Evolutionary conservation across 106 monocot species (phyloP), one percentile per base, ranked within the genome.

Genomic region (Narthecium ossifragum): DNA sequence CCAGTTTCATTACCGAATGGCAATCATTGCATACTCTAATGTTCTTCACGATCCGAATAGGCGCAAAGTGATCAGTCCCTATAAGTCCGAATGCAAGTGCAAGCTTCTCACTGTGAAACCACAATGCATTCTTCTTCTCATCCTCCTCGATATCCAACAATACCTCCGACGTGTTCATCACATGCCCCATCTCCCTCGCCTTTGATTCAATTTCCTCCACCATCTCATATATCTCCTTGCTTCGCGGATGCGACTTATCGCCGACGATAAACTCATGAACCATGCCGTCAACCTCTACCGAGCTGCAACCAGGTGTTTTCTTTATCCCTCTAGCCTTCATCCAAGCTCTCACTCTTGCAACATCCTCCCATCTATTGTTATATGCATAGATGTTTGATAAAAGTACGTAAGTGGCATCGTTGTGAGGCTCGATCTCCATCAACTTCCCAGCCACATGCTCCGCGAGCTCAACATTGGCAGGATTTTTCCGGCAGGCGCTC

Each of bases 191-290:
- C 15, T 24, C 24, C 26, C 26, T 24, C 2, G 26, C 59, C 20
- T 24, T 21, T 8, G 5, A 24, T 5, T 23, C 39, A 15, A 60
- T 60, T 40, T 60, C 59, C 38, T 60, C 59, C 40, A 60, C 5
- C 59, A 41, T 41, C 40, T 11, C n/a, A 41, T 39, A 26, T 5
- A 60, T 60, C 9, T 41, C 23, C 4, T 14, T 14, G 12, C 8
- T 14, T 9, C 25, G 23, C 10, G 59, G 38, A 5, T 60, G 38
- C 5, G 40, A 41, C 17, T 40, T 23, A 70, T 66, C 65, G 3
- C 65, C 65, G 26, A 26, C 57, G 9, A 51, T 25, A 26, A 69
- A 69, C 20, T 69, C 33, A 37, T 69, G 59, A 50, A 59, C 26
- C 13, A 50, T 29, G 20, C 68, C 68, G 7, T 59, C 50, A 41